These are phyloP conservation scores for Eimeria necatrix DNA, from an alignment of 169 alveolate species.

Conservation along the genomic window DNA sequence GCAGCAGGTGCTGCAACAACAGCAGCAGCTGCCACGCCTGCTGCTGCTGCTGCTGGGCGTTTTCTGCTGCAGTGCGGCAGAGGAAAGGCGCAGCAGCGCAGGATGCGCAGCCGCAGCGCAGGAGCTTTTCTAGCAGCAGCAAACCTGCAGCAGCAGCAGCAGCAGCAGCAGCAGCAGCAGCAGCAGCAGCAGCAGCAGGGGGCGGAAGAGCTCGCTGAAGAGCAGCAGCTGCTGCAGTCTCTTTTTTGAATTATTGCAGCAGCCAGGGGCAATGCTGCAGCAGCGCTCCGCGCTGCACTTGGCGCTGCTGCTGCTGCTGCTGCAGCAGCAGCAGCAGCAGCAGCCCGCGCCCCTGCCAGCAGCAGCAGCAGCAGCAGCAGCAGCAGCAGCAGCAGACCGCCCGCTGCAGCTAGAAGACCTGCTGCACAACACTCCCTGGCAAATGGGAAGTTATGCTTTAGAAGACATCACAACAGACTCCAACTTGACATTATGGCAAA, in stretches of 20 bases:
- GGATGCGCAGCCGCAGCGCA: not conserved
- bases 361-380: constrained; percentile 2
- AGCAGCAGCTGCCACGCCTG: not conserved
- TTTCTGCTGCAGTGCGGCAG: no score
- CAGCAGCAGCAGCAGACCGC: constrained; percentile 26
- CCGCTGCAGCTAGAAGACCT: not conserved
- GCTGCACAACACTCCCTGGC: not conserved
- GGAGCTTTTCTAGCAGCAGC: not conserved
- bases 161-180: constrained; percentile 29
- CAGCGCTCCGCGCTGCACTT: not conserved
- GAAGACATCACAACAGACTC: not conserved
- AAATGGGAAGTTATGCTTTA: not conserved
- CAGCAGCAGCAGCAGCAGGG: not conserved
- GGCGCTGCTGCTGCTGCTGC: not conserved
- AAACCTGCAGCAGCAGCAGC: constrained; percentile 37
- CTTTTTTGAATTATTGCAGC: no score
- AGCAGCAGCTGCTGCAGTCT: no score
- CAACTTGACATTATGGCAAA: not conserved
- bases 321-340: not conserved
- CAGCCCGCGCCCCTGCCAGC: constrained; percentile 12
- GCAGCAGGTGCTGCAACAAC: not conserved
- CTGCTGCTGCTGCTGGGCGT: not conserved
- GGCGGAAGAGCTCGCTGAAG: constrained; percentile 42
- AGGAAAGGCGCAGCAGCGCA: not conserved
- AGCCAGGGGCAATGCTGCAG: no score